Percentiles rank a stretch among this genome's conserved stretches.
Conservation (phyloP, 176 grass and related monocot genomes). For the Oryza rufipogon region DNA sequence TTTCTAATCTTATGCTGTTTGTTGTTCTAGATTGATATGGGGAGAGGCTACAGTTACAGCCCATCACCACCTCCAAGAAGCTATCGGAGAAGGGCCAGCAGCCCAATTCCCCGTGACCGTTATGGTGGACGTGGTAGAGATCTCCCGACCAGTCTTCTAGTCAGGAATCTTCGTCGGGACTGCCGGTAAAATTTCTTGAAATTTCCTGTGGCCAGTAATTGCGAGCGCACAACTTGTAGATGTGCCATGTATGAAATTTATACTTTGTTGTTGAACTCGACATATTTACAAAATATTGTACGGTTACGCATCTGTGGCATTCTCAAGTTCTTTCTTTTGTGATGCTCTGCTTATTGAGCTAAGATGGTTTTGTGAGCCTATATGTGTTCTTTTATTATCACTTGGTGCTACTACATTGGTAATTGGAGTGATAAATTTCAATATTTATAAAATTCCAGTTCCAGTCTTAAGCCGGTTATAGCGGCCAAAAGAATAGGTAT, state of each 20-base stretch:
- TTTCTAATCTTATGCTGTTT: neutral
- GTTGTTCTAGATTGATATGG: constrained; percentile 42
- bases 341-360: neutral
- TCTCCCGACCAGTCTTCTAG: constrained; percentile 91
- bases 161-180: constrained; percentile 80
- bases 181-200: constrained; percentile 49
- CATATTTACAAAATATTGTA: neutral
- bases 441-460: neutral
- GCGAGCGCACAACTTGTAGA: neutral
- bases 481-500: neutral
- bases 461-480: neutral
- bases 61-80: constrained; percentile 83
- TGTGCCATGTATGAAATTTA: neutral
- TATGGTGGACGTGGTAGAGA: constrained; percentile 67
- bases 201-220: neutral
- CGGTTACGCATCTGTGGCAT: neutral
- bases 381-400: neutral
- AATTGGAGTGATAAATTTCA: neutral
- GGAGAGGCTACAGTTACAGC: constrained; percentile 84
- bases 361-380: neutral
- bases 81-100: constrained; percentile 71
- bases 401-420: neutral
- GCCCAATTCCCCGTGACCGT: constrained; percentile 65
- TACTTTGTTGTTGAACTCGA: neutral
- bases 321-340: neutral